Conservation (phyloP, 306 rosid genomes). For the Dalbergia oliveri region DNA sequence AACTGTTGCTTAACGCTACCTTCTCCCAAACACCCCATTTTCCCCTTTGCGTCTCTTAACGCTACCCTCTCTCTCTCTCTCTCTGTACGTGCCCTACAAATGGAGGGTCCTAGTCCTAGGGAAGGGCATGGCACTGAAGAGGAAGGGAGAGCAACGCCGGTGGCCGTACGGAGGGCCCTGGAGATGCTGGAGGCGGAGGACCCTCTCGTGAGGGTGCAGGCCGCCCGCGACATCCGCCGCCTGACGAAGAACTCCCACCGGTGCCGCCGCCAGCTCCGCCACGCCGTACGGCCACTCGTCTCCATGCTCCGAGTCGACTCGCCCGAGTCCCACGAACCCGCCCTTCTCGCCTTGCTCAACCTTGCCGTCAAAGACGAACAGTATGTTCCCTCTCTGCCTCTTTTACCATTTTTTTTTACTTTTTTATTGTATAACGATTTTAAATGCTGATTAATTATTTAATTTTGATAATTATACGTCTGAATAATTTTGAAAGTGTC, state of each 20-base stretch:
- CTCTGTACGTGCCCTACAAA: not conserved
- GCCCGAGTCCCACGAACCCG: slow-evolving; percentile 68
- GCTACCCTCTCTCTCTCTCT: not conserved
- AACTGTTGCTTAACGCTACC: slow-evolving; percentile 57
- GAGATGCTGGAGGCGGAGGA: slow-evolving; percentile 61
- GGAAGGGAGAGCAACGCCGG: slow-evolving; percentile 15
- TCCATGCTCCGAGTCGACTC: slow-evolving; percentile 70
- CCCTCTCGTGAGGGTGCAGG: slow-evolving; percentile 60
- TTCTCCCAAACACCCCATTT: not conserved
- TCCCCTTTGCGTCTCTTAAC: not conserved
- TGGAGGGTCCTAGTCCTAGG: slow-evolving; percentile 34
- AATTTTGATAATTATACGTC: no score
- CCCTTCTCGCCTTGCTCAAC: slow-evolving; percentile 89
- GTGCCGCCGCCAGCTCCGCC: slow-evolving; percentile 79
- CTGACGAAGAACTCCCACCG: slow-evolving; percentile 83
- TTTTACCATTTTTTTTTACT: no score
- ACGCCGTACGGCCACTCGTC: slow-evolving; percentile 64
- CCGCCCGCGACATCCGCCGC: slow-evolving; percentile 80
- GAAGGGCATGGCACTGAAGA: slow-evolving; percentile 11
- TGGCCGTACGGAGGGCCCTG: slow-evolving; percentile 66
- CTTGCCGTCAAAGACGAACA: slow-evolving; percentile 90
- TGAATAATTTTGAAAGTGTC: no score
- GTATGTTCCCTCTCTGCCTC: slow-evolving; percentile 46
- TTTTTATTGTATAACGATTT: no score
- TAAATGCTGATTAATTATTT: no score